These are phyloP conservation scores for Striga hermonthica DNA, from an alignment of 305 asterid species.

Conservation along the genomic window DNA sequence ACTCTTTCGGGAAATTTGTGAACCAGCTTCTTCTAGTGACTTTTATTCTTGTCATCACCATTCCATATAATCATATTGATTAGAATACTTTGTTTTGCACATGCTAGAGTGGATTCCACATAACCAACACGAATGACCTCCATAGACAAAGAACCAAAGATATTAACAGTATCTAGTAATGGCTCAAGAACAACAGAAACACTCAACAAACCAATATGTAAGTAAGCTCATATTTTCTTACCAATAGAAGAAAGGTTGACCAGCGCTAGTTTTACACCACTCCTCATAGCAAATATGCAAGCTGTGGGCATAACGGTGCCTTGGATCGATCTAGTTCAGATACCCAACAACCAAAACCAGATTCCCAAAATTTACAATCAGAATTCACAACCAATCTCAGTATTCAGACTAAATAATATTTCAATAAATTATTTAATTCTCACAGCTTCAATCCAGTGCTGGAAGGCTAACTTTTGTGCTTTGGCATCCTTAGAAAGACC, in stretches of 20 bases:
- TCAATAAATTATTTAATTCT: conserved; percentile 29
- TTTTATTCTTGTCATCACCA: conserved; percentile 16
- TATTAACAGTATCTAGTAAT: conserved; percentile 16
- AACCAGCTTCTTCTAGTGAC: conserved; percentile 1
- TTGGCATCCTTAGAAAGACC: conserved; percentile 68
- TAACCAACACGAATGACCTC: conserved; percentile 13
- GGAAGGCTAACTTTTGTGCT: conserved; percentile 86
- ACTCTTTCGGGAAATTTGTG: not conserved
- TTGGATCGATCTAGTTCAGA: conserved; percentile 69
- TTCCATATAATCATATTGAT: conserved; percentile 1
- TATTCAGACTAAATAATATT: conserved; percentile 17
- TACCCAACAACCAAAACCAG: conserved; percentile 20
- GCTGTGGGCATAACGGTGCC: conserved; percentile 95
- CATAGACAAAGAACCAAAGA: too few species aligned
- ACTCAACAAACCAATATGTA: not conserved
- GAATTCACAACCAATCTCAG: conserved; percentile 1
- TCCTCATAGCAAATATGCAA: conserved; percentile 72
- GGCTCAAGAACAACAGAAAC: conserved; percentile 13
- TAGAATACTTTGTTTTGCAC: conserved; percentile 7
- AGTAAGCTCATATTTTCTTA: conserved; percentile 34
- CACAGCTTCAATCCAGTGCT: conserved; percentile 94
- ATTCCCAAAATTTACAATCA: not conserved
- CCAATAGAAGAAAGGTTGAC: conserved; percentile 97
- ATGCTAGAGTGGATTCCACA: conserved; percentile 13
- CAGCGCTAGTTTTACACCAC: conserved; percentile 76